These are phyloP conservation scores for Solanum megistacrolobum DNA, from an alignment of 257 asterid genomes.

Conservation along the genomic window DNA sequence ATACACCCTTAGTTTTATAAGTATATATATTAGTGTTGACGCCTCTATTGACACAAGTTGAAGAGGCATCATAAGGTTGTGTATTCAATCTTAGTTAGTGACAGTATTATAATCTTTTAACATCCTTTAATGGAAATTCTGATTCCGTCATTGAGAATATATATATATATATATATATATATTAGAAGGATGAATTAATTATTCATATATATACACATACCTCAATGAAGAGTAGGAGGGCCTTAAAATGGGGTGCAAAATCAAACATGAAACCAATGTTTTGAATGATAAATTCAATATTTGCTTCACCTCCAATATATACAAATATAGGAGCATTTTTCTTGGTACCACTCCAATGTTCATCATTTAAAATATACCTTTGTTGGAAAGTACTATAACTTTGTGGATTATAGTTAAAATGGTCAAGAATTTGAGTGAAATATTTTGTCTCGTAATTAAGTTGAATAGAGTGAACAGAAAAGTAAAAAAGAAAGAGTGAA, in stretches of 20 bases:
- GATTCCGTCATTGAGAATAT: not conserved
- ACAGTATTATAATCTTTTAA: too few relatives aligned
- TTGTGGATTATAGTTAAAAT: constrained; percentile 59
- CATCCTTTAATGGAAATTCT: too few relatives aligned
- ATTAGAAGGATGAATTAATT: not conserved
- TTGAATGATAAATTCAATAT: constrained; percentile 78
- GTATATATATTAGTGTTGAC: not conserved
- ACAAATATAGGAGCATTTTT: constrained; percentile 67
- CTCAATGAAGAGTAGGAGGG: constrained; percentile 73
- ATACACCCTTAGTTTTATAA: not conserved
- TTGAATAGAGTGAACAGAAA: not conserved
- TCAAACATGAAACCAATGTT: constrained; percentile 89
- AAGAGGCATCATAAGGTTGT: not conserved
- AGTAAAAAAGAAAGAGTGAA: not conserved
- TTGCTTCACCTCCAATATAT: constrained; percentile 84
- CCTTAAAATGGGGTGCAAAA: constrained; percentile 47
- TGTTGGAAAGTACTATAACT: constrained; percentile 71
- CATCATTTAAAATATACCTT: constrained; percentile 44
- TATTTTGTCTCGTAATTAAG: constrained; percentile 26
- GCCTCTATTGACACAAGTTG: not conserved
- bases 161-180: too few relatives aligned
- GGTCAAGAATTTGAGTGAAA: constrained; percentile 72
- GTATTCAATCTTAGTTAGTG: not conserved
- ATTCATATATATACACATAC: not conserved
- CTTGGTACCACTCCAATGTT: constrained; percentile 59